These are phyloP conservation scores for Wallacemonas rigidus DNA, from an alignment of 208 protist species.

Conservation along the genomic window DNA sequence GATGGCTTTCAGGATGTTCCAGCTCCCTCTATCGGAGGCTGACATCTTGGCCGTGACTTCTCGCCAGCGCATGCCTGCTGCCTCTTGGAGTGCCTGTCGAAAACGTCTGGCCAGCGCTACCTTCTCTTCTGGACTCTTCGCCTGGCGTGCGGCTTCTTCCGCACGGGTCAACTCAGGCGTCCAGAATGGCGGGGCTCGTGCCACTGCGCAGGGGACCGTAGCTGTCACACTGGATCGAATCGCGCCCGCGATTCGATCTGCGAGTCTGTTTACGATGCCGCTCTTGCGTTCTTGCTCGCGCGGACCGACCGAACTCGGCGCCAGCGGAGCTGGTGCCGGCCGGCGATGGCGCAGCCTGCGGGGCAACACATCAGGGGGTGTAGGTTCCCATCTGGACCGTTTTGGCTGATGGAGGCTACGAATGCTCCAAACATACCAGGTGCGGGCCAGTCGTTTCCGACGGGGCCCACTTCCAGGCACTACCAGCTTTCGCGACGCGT, in stretches of 20 bases:
- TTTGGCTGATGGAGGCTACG: not conserved
- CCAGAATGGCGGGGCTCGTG: conserved; percentile 14
- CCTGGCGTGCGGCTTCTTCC: not conserved
- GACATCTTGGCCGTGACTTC: not conserved
- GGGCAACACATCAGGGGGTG: too few relatives aligned
- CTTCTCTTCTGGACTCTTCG: not conserved
- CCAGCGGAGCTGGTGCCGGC: too few relatives aligned
- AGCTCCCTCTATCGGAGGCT: not conserved
- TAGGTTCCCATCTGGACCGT: not conserved
- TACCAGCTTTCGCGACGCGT: not conserved
- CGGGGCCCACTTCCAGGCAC: not conserved
- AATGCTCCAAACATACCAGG: not conserved
- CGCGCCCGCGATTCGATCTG: not conserved
- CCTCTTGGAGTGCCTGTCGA: not conserved
- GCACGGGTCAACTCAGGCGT: conserved; percentile 13
- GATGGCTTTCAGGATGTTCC: conserved; percentile 18
- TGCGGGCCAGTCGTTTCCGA: not conserved
- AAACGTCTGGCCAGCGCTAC: not conserved
- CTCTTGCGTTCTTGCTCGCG: not conserved
- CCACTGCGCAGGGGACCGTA: not conserved
- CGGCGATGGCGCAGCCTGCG: not conserved
- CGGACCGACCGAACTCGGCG: too few relatives aligned
- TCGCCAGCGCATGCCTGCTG: not conserved
- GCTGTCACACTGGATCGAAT: not conserved
- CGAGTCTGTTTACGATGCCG: not conserved